phyloP scores from a whole-genome alignment of 202 grass and related monocot genomes.

The Schoenoplectus tabernaemontani region DNA sequence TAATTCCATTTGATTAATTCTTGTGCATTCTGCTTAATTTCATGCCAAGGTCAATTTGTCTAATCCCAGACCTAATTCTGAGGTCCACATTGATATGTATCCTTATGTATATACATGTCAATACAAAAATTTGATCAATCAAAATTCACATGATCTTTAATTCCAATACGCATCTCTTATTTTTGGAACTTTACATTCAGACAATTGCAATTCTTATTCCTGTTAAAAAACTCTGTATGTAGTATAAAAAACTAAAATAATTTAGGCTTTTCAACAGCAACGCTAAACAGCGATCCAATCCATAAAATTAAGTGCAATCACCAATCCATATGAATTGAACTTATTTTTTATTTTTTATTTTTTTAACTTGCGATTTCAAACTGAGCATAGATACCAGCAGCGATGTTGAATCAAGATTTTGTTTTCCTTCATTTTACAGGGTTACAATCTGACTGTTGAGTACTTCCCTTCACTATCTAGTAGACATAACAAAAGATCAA shows the following conservation, averaged over 20 bases:
- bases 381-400: neutral
- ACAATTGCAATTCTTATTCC: neutral
- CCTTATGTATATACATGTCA: neutral
- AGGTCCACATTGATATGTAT: neutral
- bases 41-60: neutral
- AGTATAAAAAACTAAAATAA: neutral
- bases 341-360: no score
- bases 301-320: neutral
- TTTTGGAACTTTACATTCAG: neutral
- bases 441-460: slow-evolving; percentile 17
- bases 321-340: neutral
- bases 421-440: slow-evolving; percentile 13
- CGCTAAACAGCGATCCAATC: neutral
- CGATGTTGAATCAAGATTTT: neutral
- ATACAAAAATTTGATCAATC: neutral
- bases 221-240: neutral
- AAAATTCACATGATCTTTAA: neutral
- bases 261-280: neutral
- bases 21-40: neutral
- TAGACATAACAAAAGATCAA: slow-evolving; percentile 21
- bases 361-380: no score
- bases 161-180: neutral
- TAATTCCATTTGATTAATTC: neutral
- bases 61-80: neutral
- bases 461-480: slow-evolving; percentile 32